Evolutionary conservation across 108 stramenopile genomes (phyloP), one percentile per base, ranked within the genome.

Genomic region (Cyclotella baltica): DNA sequence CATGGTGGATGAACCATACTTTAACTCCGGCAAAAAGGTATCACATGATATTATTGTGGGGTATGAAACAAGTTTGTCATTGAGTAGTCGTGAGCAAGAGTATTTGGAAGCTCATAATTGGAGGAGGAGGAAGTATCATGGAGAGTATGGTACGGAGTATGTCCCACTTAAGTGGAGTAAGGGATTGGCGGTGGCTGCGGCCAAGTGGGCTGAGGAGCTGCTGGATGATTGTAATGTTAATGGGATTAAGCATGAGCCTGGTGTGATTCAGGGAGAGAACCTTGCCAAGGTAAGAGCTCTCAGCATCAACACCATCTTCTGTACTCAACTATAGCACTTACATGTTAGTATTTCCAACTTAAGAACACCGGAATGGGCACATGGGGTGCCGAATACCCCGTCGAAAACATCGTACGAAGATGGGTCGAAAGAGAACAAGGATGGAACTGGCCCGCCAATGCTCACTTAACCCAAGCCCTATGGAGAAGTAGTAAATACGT

Each of bases 381-480:
- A 29, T 83, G 62, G 63, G 75, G 81, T 22, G 23, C 59, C 47
- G 38, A 67, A 10, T 76, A 83, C 20, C 81, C 81, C 16, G 81
- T 83, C 15, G 58, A 75, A 36, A 83, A 83, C 40, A 83, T 80
- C 10, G 55, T 66, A 33, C 40, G 65, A 0, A 31, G 78, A 48
- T 83, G 81, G 81, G 70, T 83, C 27, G 81, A 83, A 36, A 56
- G 81, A 48, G 75, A 83, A 66, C 65, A 65, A 3, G 56, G 35
- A 9, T 83, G 70, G 70, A 47, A 43, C 1, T 76, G 27, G 25
- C 81, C 81, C 3, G 23, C 36, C 6, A 83, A 83, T 52, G 69
- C 75, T 33, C 81, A 83, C 40, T 76, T 83, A 28, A 83, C 75
- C 5, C 81, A 83, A 48, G 81, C 70, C 2, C 30, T 83, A 15